Evolutionary conservation across 73 alveolate species (phyloP), one percentile per base, ranked within the genome.

Genomic region (Paramecium biaurelia): DNA sequence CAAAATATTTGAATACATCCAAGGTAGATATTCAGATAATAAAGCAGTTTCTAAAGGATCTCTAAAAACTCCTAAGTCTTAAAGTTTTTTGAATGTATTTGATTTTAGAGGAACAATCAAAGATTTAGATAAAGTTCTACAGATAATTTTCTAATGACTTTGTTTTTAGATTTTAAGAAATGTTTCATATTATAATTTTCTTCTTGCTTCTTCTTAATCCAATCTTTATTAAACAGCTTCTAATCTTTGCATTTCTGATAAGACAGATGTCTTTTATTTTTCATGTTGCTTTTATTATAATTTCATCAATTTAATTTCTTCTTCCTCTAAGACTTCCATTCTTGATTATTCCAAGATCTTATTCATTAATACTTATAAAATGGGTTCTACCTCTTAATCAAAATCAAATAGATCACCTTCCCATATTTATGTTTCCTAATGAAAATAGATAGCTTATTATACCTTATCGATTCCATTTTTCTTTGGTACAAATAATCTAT

Each of bases 291-390:
- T 96, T 94, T 95, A 93, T 94, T 97, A 98, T 70, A 93, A 94
- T 93, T 95, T 96, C 98, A 96, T 97, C 34, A 79, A 92, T 86
- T 93, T 95, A 12, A 96, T 94, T 92, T 97, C 99, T 88, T 96
- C 99, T 67, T 97, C 99, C 67, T 97, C 99, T 12, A 97, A 93
- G 37, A 96, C 99, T 85, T 97, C 99, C 99, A 97, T 97, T 86
- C 99, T 95, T 70, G 98, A 95, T 89, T 96, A 96, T 58, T 97
- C 99, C 12, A 97, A 85, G 21, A 98, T 96, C 70, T 97, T 97
- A 82, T 95, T 97, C 79, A 97, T 94, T 8, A 97, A 79, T 21
- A 97, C 99, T 47, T 96, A 90, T 18, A 97, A 93, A 30, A 97
- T 97, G 7, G 99, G 99, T 49, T 97, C 99, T 20, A 96, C 98